phyloP scores from a whole-genome alignment of 192 early-diverging fungal species.

The Backusella liffmaniae region DNA sequence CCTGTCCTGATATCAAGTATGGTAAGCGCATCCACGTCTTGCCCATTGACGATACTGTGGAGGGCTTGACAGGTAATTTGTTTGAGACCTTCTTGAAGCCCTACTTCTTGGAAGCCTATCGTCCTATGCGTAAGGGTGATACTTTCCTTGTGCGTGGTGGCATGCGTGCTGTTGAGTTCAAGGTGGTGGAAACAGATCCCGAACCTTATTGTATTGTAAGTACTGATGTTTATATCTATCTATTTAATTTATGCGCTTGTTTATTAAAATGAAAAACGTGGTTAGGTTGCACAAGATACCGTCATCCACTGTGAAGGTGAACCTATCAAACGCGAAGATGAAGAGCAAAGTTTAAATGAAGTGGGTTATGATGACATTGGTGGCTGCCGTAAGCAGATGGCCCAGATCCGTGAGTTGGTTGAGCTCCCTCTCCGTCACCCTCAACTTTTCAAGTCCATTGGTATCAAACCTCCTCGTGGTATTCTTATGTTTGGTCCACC shows the following conservation, averaged over 20 bases:
- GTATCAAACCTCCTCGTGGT: slow-evolving; percentile 98
- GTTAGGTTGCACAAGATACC: slow-evolving; percentile 93
- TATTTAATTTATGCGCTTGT: not conserved
- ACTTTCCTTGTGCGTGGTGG: slow-evolving; percentile 91
- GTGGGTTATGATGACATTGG: slow-evolving; percentile 99
- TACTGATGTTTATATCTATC: slow-evolving; percentile 6
- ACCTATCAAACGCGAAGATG: slow-evolving; percentile 98
- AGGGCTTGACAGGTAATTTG: slow-evolving; percentile 95
- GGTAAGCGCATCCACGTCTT: slow-evolving; percentile 95
- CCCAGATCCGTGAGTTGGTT: slow-evolving; percentile 98
- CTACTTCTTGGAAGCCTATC: slow-evolving; percentile 97
- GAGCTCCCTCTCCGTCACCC: slow-evolving; percentile 97
- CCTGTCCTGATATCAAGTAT: slow-evolving; percentile 96
- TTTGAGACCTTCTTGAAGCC: slow-evolving; percentile 98
- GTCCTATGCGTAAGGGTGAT: slow-evolving; percentile 95
- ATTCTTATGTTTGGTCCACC: slow-evolving; percentile 98
- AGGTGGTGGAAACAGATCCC: slow-evolving; percentile 94
- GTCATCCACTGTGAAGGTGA: slow-evolving; percentile 99
- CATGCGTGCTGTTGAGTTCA: slow-evolving; percentile 99
- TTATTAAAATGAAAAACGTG: not conserved
- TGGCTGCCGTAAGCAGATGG: slow-evolving; percentile 97
- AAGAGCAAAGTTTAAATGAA: slow-evolving; percentile 88
- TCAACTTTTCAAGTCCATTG: slow-evolving; percentile 98
- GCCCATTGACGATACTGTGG: slow-evolving; percentile 97
- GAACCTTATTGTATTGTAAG: slow-evolving; percentile 95